phyloP scores from a whole-genome alignment of 208 protist species.

The Trypanosoma platydactyli region DNA sequence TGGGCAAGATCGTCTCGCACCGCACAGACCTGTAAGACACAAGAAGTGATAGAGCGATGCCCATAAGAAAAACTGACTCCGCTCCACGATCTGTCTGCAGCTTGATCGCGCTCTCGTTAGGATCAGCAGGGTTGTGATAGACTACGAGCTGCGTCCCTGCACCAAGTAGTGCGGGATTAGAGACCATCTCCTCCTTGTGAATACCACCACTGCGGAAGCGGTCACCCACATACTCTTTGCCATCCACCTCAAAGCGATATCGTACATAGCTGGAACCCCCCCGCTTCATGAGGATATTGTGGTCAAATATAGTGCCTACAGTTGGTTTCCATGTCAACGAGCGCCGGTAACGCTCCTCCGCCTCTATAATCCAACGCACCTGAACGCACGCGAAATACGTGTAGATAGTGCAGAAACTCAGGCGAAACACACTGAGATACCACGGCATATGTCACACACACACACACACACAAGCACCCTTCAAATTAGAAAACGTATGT shows the following conservation, averaged over 20 bases:
- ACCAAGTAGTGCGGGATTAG: constrained; percentile 77
- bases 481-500: background rate
- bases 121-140: constrained; percentile 87
- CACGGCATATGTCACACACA: constrained; percentile 59
- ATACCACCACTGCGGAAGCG: constrained; percentile 85
- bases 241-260: constrained; percentile 83
- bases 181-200: constrained; percentile 84
- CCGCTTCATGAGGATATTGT: constrained; percentile 86
- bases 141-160: constrained; percentile 86
- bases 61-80: constrained; percentile 67
- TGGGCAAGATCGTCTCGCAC: constrained; percentile 92
- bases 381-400: constrained; percentile 69
- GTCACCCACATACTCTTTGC: constrained; percentile 72
- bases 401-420: constrained; percentile 74
- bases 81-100: constrained; percentile 77
- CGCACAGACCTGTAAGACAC: constrained; percentile 82
- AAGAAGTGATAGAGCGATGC: constrained; percentile 64
- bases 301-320: constrained; percentile 86
- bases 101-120: constrained; percentile 84
- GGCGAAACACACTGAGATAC: constrained; percentile 81
- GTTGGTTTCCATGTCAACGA: constrained; percentile 82
- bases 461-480: too few relatives aligned
- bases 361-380: constrained; percentile 67
- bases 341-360: constrained; percentile 83
- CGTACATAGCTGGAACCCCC: constrained; percentile 78